Evolutionary conservation across 2,329 filamentous ascomycete species (phyloP).

Genomic region (Claviceps citrina): DNA sequence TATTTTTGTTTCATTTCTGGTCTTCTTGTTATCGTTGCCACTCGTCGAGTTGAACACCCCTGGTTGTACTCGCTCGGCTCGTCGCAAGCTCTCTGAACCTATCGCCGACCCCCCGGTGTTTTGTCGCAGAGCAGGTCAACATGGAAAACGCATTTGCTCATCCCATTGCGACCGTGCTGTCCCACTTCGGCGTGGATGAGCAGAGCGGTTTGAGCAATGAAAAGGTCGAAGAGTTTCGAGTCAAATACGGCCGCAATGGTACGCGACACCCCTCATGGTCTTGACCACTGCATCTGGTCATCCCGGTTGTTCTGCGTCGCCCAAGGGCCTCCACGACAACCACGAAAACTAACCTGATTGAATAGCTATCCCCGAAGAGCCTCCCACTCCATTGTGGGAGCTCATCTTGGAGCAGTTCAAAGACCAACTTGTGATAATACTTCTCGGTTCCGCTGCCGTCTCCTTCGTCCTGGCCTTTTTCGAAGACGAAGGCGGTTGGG

Average conservation of each 20-base stretch:
- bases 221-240: slow-evolving; percentile 40
- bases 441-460: slow-evolving; percentile 80
- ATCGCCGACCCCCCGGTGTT: slow-evolving; percentile 4
- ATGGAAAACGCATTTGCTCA: slow-evolving; percentile 52
- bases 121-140: slow-evolving; percentile 8
- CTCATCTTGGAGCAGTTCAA: slow-evolving; percentile 98
- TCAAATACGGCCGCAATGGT: slow-evolving; percentile 54
- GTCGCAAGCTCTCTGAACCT: not conserved
- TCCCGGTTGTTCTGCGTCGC: slow-evolving; percentile 1
- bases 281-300: slow-evolving; percentile 2
- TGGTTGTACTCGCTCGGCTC: slow-evolving; percentile 2
- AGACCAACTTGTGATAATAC: slow-evolving; percentile 90
- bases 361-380: slow-evolving; percentile 61
- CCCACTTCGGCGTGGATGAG: slow-evolving; percentile 40
- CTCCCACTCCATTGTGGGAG: slow-evolving; percentile 89
- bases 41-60: not conserved
- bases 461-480: slow-evolving; percentile 89
- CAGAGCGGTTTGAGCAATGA: slow-evolving; percentile 39
- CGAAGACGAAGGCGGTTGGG: slow-evolving; percentile 87
- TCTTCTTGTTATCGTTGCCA: not conserved
- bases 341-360: slow-evolving; percentile 2
- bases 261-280: slow-evolving; percentile 15
- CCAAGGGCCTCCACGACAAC: slow-evolving; percentile 4
- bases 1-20: not conserved
- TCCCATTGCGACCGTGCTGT: slow-evolving; percentile 42